A percentile compares a stretch with the other conserved stretches of the same genome.
These are phyloP conservation scores for Talaromyces sp. DNA, from an alignment of 2,329 filamentous ascomycete genomes.

Conservation along the genomic window DNA sequence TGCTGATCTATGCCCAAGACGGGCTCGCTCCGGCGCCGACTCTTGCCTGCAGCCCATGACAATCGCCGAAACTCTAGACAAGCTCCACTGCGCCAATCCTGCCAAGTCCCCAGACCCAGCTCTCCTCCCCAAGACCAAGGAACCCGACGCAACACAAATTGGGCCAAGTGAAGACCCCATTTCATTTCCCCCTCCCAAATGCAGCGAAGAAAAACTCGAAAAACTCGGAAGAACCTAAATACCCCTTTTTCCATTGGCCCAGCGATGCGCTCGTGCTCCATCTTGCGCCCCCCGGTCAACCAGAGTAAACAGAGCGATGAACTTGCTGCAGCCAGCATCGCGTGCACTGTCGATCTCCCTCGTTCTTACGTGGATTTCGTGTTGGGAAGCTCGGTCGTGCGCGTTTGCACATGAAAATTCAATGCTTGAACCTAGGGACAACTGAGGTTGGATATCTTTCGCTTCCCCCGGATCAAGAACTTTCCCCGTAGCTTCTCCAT, in stretches of 20 bases:
- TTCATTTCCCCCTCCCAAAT: neutral
- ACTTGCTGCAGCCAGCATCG: neutral
- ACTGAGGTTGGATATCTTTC: neutral
- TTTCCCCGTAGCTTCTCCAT: neutral
- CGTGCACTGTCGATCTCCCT: constrained; percentile 1
- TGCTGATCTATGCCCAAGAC: neutral
- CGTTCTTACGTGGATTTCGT: neutral
- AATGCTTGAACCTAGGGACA: neutral
- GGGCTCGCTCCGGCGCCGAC: neutral
- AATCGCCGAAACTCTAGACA: neutral
- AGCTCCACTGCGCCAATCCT: neutral
- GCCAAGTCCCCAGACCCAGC: neutral
- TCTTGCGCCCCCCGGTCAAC: neutral
- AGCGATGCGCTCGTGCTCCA: neutral
- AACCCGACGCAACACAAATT: neutral
- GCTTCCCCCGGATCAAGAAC: neutral
- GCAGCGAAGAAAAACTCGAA: neutral
- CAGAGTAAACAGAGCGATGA: neutral
- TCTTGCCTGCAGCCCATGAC: neutral
- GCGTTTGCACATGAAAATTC: neutral
- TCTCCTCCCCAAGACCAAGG: neutral
- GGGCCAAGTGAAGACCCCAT: neutral
- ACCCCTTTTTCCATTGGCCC: neutral
- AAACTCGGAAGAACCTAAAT: neutral
- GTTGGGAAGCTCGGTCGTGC: neutral